Conservation (phyloP, 495 filamentous ascomycete species). For the Neurospora pannonica region DNA sequence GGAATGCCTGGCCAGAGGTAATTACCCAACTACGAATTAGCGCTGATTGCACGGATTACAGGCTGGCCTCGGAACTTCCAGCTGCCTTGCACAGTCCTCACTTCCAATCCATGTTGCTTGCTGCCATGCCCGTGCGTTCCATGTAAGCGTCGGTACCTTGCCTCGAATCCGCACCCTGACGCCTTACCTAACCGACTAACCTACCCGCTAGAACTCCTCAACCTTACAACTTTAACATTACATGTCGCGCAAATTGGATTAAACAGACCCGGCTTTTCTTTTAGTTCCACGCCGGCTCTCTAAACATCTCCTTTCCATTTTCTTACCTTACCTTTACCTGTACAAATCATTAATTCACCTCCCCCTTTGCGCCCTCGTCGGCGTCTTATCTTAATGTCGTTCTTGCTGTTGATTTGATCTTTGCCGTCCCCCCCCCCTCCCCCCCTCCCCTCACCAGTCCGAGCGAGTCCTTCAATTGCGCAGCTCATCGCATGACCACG, state of each 20-base stretch:
- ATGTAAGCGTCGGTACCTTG: neutral
- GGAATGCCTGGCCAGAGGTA: neutral
- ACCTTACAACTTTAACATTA: neutral
- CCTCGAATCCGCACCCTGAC: neutral
- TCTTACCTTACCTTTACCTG: neutral
- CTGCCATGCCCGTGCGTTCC: neutral
- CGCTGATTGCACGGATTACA: neutral
- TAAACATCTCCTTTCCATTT: neutral
- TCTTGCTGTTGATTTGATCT: neutral
- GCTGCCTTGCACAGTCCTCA: neutral
- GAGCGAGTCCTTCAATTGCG: neutral
- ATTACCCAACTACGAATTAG: neutral
- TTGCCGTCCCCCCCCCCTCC: neutral
- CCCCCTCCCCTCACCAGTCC: neutral
- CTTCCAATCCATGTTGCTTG: neutral
- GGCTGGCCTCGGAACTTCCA: neutral
- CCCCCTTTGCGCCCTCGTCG: neutral
- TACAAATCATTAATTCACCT: neutral
- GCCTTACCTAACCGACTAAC: neutral
- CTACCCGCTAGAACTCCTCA: neutral
- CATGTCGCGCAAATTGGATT: neutral
- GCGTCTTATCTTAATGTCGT: neutral
- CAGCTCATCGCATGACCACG: slow-evolving; percentile 22
- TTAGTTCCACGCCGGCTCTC: neutral
- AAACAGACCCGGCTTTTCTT: neutral